A percentile compares a stretch with the other conserved stretches of the same genome.
These are phyloP conservation scores for Colletotrichum sp. DNA, from an alignment of 2,329 filamentous ascomycete species.

Conservation along the genomic window DNA sequence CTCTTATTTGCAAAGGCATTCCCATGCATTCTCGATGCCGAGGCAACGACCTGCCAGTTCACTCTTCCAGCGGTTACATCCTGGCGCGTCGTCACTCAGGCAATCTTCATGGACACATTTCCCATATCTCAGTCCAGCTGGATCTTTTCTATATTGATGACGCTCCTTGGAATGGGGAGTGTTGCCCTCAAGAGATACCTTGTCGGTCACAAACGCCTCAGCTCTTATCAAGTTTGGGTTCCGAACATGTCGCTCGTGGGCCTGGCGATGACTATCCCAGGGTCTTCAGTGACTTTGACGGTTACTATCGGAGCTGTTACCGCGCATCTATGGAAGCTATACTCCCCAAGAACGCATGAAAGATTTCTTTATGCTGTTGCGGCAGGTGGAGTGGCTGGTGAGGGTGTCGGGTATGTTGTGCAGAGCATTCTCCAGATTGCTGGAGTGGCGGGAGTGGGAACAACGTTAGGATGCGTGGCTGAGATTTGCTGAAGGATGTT, in stretches of 20 bases:
- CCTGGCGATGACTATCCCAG: not conserved
- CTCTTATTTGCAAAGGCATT: not conserved
- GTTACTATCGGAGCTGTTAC: not conserved
- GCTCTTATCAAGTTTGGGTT: not conserved
- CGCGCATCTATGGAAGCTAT: not conserved
- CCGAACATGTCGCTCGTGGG: not conserved
- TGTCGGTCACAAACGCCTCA: not conserved
- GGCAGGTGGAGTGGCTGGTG: not conserved
- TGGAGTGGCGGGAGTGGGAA: rapidly evolving
- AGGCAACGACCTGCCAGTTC: not conserved
- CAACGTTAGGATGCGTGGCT: not conserved
- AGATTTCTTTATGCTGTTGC: not conserved
- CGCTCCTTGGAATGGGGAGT: not conserved
- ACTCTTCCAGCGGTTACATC: not conserved
- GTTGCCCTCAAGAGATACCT: not conserved
- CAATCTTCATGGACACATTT: not conserved
- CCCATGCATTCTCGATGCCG: not conserved
- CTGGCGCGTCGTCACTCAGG: not conserved
- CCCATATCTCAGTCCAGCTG: not conserved
- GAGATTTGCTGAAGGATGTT: not conserved
- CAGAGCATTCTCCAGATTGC: not conserved
- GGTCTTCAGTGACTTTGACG: not conserved
- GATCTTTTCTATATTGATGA: not conserved
- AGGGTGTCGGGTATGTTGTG: not conserved
- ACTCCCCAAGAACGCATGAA: not conserved